Evolutionary conservation across 2,329 filamentous ascomycete species (phyloP), one percentile per base, ranked within the genome.

Genomic region (Alternaria arbusti): DNA sequence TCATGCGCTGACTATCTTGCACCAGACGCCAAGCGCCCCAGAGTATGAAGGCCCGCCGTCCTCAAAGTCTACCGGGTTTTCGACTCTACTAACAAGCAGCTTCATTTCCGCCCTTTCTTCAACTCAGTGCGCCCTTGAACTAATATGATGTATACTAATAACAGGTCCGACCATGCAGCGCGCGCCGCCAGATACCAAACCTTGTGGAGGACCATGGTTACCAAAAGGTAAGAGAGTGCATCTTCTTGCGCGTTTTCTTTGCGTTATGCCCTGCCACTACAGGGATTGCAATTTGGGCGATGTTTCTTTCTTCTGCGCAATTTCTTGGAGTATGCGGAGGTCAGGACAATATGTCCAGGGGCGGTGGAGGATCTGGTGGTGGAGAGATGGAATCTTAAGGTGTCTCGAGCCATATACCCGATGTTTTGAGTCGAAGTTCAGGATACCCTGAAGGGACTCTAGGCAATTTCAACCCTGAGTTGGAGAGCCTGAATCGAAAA

Each of bases 21-120:
- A 11, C 30, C 63, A 79, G 76, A 78, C 66, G 64, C 67, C 26
- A 79, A 79, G 68, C 74, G 75, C 62, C 68, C 68, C 47, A 72
- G 70, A 70, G 64, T 77, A 66, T 78, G 69, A 74, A 69, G 45
- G 54, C 61, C 63, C 59, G 36, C 67, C 63, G 67, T 69, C 67
- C 70, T 75, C 65, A n/a, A 30, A 63, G 56, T 68, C 61, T 59
- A 44, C 36, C 46, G 47, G 32, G 40, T 8, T 28, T 61, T 22
- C 56, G 32, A 62, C 57, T 17, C 52, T 25, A 64, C 73, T 77
- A 73, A 76, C 67, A 50, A 32, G 26, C 55, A 72, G 68, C 30
- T 64, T 62, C 63, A 15, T 30, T 26, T 59, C 23, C 54, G n/a
- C 26, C 51, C 23, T 43, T 26, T 15, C 6, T 32, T 61, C 36